A percentile compares a stretch with the other conserved stretches of the same genome.
Conservation (phyloP, 768 basidiomycete species). For the Suillus alpinus region DNA sequence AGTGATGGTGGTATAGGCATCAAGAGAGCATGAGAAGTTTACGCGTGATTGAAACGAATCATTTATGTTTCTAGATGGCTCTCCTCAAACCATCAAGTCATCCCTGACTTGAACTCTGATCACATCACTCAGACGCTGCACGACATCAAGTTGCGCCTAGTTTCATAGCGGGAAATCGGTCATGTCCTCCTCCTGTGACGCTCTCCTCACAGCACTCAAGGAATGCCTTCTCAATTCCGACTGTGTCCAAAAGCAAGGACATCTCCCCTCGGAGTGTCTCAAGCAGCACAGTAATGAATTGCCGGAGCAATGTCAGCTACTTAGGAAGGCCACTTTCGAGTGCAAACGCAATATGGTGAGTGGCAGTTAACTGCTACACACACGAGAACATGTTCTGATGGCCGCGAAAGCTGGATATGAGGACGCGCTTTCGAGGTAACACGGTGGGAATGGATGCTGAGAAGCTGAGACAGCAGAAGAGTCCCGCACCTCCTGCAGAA, state of each 20-base stretch:
- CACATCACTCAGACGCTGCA: not conserved
- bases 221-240: slow-evolving; percentile 83
- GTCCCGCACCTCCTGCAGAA: slow-evolving; percentile 5
- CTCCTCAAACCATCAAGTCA: not conserved
- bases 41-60: not conserved
- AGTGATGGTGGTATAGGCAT: slow-evolving; percentile 38
- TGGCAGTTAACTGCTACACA: slow-evolving; percentile 8
- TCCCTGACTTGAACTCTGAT: not conserved
- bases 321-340: slow-evolving; percentile 82
- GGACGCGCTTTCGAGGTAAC: slow-evolving; percentile 79
- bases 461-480: slow-evolving; percentile 8
- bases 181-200: slow-evolving; percentile 82
- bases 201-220: slow-evolving; percentile 74
- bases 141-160: not conserved
- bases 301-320: slow-evolving; percentile 74
- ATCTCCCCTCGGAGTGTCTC: slow-evolving; percentile 84
- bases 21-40: slow-evolving; percentile 11
- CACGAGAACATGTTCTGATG: not conserved
- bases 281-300: slow-evolving; percentile 71
- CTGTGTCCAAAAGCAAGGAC: slow-evolving; percentile 77
- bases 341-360: slow-evolving; percentile 89
- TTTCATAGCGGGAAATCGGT: not conserved
- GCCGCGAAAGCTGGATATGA: slow-evolving; percentile 67
- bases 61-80: not conserved
- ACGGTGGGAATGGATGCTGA: slow-evolving; percentile 47